A percentile compares a stretch with the other conserved stretches of the same genome.
These are phyloP conservation scores for Botrytis fabae DNA, from an alignment of 2,329 filamentous ascomycete genomes.

Conservation along the genomic window DNA sequence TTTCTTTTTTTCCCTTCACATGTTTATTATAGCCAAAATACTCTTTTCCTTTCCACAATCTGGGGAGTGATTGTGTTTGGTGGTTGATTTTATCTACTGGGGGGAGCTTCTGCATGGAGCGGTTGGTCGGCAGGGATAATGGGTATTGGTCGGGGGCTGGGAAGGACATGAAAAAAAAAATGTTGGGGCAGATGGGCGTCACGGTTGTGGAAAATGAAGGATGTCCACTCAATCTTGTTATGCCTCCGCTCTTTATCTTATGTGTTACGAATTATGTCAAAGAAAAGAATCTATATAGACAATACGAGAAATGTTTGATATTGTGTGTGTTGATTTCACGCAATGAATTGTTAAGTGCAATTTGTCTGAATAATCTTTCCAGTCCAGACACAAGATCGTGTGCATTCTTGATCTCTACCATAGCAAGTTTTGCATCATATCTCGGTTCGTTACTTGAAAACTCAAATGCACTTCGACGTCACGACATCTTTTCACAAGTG, in stretches of 20 bases:
- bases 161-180: constrained; percentile 8
- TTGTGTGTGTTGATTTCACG: neutral
- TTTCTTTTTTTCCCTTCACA: neutral
- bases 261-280: constrained; percentile 16
- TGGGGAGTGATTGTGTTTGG: neutral
- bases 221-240: neutral
- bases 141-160: neutral
- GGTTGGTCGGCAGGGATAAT: neutral
- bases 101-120: neutral
- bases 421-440: neutral
- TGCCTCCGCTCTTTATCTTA: neutral
- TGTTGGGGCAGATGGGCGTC: neutral
- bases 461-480: neutral
- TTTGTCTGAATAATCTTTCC: neutral
- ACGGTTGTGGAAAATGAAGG: neutral
- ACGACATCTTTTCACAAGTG: neutral
- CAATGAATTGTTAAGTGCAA: neutral
- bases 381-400: neutral
- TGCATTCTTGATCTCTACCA: neutral
- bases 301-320: neutral
- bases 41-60: neutral
- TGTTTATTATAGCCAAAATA: constrained; percentile 6
- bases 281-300: neutral
- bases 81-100: neutral
- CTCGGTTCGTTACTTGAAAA: neutral